A percentile compares a stretch with the other conserved stretches of the same genome.
Conservation (phyloP, 768 basidiomycete species). For the Dioszegia aurantiaca region DNA sequence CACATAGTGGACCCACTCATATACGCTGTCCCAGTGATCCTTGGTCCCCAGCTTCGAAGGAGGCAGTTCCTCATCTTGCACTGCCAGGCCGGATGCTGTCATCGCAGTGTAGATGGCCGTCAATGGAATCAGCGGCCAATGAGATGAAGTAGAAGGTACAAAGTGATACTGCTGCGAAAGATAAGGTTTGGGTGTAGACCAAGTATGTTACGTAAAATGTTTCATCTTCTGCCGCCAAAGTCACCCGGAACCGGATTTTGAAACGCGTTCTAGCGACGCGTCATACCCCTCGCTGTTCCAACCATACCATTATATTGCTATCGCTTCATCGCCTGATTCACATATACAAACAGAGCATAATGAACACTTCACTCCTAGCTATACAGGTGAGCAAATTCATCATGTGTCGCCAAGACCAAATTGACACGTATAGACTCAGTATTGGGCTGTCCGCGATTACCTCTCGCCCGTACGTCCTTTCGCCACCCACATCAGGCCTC, state of each 20-base stretch:
- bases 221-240: not conserved
- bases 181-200: no score
- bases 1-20: conserved; percentile 42
- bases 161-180: no score
- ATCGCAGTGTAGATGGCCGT: no score
- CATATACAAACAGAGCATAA: conserved; percentile 12
- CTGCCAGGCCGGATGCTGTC: no score
- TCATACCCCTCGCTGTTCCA: no score
- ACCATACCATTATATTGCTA: not conserved
- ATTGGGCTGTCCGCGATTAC: conserved; percentile 90
- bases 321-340: not conserved
- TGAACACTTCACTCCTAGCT: conserved; percentile 51
- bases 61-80: conserved; percentile 47
- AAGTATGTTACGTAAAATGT: conserved; percentile 7
- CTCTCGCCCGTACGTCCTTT: conserved; percentile 58
- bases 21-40: conserved; percentile 52
- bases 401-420: not conserved
- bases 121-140: no score
- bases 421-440: conserved; percentile 68
- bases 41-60: conserved; percentile 52
- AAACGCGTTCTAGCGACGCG: not conserved
- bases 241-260: not conserved
- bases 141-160: no score
- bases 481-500: conserved; percentile 23
- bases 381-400: conserved; percentile 46